A percentile compares a stretch with the other conserved stretches of the same genome.
Evolutionary conservation across 352 stramenopile genomes (phyloP).

Genomic region (Phytophthora fragariaefolia): DNA sequence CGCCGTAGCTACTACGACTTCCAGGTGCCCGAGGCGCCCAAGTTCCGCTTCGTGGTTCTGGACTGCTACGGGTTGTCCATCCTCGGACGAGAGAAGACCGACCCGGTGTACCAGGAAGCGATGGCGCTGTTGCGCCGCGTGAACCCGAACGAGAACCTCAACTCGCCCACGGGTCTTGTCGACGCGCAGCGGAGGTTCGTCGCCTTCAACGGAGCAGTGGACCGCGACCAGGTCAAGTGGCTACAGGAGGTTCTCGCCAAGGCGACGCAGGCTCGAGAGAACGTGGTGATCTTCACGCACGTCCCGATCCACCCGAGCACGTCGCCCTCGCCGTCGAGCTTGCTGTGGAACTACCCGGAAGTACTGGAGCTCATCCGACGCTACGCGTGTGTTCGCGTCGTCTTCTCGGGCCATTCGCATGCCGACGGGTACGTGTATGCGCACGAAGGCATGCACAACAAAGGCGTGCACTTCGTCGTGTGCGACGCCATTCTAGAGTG

Average conservation of each 20-base stretch:
- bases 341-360: slow-evolving; percentile 86
- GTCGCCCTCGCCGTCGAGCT: slow-evolving; percentile 36
- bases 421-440: slow-evolving; percentile 57
- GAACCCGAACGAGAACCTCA: slow-evolving; percentile 81
- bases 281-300: slow-evolving; percentile 82
- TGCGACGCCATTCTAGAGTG: slow-evolving; percentile 79
- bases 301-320: slow-evolving; percentile 66
- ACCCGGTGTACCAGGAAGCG: slow-evolving; percentile 57
- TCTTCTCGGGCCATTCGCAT: slow-evolving; percentile 81
- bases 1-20: slow-evolving; percentile 75
- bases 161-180: slow-evolving; percentile 65
- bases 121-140: slow-evolving; percentile 40
- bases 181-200: slow-evolving; percentile 64
- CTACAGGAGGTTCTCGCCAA: slow-evolving; percentile 44
- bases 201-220: slow-evolving; percentile 79
- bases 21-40: slow-evolving; percentile 38
- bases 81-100: slow-evolving; percentile 52
- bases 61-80: slow-evolving; percentile 76
- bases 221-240: slow-evolving; percentile 67
- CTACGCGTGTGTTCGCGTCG: slow-evolving; percentile 56
- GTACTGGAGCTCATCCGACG: slow-evolving; percentile 56
- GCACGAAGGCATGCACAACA: slow-evolving; percentile 38
- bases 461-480: slow-evolving; percentile 73
- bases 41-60: slow-evolving; percentile 71
- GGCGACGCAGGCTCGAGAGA: slow-evolving; percentile 36